Evolutionary conservation across 2,329 filamentous ascomycete species (phyloP).

Genomic region (Fusarium stilboides): DNA sequence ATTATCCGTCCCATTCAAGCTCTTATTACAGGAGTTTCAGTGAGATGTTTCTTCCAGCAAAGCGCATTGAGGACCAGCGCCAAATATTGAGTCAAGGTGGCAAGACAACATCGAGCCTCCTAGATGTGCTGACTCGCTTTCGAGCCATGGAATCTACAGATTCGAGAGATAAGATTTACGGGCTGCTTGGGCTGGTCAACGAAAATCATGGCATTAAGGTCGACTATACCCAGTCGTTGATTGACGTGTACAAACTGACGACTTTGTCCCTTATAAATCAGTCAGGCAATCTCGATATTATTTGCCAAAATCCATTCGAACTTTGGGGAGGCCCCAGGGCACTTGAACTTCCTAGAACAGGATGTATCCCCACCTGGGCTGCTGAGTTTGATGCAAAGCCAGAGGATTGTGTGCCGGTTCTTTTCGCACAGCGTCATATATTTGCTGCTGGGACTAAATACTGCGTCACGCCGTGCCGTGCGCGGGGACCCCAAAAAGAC

Average conservation of each 20-base stretch:
- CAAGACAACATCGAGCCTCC: not conserved
- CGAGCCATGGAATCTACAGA: constrained; percentile 4
- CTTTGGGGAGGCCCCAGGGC: not conserved
- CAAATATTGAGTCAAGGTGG: accelerated
- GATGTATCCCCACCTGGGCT: constrained; percentile 11
- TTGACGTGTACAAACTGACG: not conserved
- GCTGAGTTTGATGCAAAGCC: constrained; percentile 6
- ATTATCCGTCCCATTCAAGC: not conserved
- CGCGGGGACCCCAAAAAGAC: not conserved
- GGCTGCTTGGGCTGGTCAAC: constrained; percentile 19
- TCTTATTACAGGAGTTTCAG: not conserved
- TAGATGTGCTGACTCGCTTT: constrained; percentile 25
- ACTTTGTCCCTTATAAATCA: constrained; percentile 20
- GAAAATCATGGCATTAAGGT: constrained; percentile 21
- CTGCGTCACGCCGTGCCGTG: not conserved
- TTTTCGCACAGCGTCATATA: constrained; percentile 28
- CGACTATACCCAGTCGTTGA: constrained; percentile 15
- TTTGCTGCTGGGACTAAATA: not conserved
- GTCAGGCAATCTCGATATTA: constrained; percentile 12
- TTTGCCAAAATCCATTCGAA: constrained; percentile 37
- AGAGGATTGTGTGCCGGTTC: not conserved
- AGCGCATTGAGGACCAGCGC: constrained; percentile 33
- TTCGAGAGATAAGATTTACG: constrained; percentile 24
- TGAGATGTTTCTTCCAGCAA: not conserved
- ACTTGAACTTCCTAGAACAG: accelerated